Base-by-base conservation (phyloP, 169 alveolate species). In the Blepharisma undulans region DNA sequence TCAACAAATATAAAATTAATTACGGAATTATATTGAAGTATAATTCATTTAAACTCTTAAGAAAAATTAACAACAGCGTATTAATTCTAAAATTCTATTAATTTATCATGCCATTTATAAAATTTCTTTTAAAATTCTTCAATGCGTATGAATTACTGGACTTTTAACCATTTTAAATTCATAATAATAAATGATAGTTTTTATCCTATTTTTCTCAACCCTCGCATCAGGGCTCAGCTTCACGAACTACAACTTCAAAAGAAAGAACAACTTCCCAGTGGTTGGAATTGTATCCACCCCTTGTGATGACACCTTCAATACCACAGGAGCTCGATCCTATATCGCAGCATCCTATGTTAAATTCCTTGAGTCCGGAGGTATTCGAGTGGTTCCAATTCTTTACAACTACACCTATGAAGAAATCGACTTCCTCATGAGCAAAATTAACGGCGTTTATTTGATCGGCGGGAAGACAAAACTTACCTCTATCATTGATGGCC, bases 271-370 rank as follows among this genome's bases (percentile, higher is more conserved):
- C 80, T 22, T 29, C 25, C 89, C 89, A 25, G 81, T 84, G 4
- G 78, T 84, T 25, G 89, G 89, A 3, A 84, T 84, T 25, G 34
- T 84, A 16, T 48, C 89, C 5, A 21, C 60, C 27, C 89, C 89
- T 21, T 21, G 29, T 79, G 34, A 79, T 21, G 61, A 30, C 29
- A 84, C 25, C 60, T 32, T 25, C 48, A 25, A 25, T 19, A 21
- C 22, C 77, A 32, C 33, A 21, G 74, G 48, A n/a, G 29, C 79
- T 0, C 29, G 66, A 32, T 22, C 91, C 18, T 95, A 95, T 84
- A 93, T 95, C 8, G 94, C 96, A 76, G 94, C 95, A 61, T 90
- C 95, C 21, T 95, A 95, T 89, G 96, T 94, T 6, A 91, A 94
- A 79, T 90, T 61, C 92, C 76, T 93, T 8, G 94, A 92, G 79